These are phyloP conservation scores for Perkinsus olseni DNA, from an alignment of 169 alveolate species.

Conservation along the genomic window DNA sequence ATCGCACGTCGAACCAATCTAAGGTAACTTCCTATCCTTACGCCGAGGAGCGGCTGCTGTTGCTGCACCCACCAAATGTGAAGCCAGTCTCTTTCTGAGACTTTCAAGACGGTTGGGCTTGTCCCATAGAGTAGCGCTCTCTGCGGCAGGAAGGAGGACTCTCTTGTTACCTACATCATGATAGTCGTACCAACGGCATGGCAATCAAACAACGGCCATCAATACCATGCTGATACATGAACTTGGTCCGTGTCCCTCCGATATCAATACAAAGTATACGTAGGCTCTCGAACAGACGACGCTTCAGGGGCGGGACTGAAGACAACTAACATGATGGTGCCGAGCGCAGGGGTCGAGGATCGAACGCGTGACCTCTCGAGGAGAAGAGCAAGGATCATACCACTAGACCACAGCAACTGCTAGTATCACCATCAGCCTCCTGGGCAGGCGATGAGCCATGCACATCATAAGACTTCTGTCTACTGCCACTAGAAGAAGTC, in stretches of 20 bases:
- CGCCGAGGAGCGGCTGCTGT: too few relatives aligned
- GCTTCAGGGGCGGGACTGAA: neutral
- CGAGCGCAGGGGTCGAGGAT: too few relatives aligned
- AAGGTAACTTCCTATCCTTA: too few relatives aligned
- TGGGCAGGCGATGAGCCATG: neutral
- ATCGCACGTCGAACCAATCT: neutral
- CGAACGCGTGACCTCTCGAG: too few relatives aligned
- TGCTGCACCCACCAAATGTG: neutral
- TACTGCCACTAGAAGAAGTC: neutral
- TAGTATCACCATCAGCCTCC: too few relatives aligned
- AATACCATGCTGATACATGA: neutral
- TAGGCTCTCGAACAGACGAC: neutral
- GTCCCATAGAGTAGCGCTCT: neutral
- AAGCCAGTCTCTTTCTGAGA: neutral
- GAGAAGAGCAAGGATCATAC: too few relatives aligned
- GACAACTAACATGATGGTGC: too few relatives aligned
- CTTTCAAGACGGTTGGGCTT: neutral
- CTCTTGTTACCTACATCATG: neutral
- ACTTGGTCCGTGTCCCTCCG: neutral
- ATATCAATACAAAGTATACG: neutral
- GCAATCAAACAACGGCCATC: too few relatives aligned
- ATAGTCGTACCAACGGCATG: too few relatives aligned
- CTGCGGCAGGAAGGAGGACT: neutral
- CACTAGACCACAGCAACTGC: too few relatives aligned
- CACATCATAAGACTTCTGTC: neutral